These are phyloP conservation scores for Pouteria glomerata DNA, from an alignment of 148 eudicot genomes.

Conservation along the genomic window DNA sequence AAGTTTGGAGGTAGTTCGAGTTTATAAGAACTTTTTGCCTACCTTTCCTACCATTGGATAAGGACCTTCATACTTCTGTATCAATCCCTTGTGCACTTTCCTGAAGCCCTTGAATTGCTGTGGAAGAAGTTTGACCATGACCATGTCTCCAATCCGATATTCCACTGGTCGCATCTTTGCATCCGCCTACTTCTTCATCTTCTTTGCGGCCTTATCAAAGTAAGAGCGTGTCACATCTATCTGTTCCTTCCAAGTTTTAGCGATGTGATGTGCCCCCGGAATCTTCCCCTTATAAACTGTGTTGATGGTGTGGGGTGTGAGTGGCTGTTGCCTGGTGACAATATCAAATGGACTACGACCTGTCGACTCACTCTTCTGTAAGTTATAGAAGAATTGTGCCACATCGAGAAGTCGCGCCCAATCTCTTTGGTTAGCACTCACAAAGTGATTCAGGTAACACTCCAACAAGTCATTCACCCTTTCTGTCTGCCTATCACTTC, in stretches of 20 bases:
- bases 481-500: slow-evolving; percentile 2
- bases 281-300: not conserved
- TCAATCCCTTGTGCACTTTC: not conserved
- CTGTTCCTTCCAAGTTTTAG: not conserved
- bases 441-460: not conserved
- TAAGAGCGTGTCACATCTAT: not conserved
- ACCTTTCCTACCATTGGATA: not conserved
- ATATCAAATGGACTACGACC: not conserved
- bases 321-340: not conserved
- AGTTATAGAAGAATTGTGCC: not conserved
- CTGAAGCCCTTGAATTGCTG: not conserved
- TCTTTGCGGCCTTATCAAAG: not conserved
- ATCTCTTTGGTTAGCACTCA: slow-evolving; percentile 5
- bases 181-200: not conserved
- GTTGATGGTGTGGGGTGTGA: not conserved
- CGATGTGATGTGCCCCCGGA: not conserved
- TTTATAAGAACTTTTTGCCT: not conserved
- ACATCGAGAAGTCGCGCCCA: not conserved
- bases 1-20: not conserved
- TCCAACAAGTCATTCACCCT: slow-evolving; percentile 10
- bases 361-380: not conserved
- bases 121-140: not conserved
- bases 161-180: not conserved
- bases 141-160: not conserved
- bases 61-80: not conserved